Percentiles rank a stretch among this genome's conserved stretches.
Evolutionary conservation across 768 basidiomycete genomes (phyloP).

Genomic region (Serendipita indica): DNA sequence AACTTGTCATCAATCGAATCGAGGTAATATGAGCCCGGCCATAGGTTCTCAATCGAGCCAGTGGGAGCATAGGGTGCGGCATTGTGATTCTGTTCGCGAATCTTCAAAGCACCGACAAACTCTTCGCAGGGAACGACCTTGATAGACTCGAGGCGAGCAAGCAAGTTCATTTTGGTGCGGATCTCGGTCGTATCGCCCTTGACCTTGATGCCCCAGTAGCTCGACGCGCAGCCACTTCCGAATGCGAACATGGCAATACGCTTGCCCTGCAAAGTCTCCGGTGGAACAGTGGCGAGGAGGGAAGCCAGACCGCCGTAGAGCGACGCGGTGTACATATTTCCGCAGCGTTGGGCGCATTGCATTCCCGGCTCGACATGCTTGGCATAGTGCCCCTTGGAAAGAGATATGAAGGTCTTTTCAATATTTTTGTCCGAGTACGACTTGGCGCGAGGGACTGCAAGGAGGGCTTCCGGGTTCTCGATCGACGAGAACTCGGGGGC

Average conservation of each 20-base stretch:
- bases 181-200: conserved; percentile 81
- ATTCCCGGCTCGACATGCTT: conserved; percentile 67
- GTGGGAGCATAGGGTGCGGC: conserved; percentile 68
- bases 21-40: conserved; percentile 90
- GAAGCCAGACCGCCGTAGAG: conserved; percentile 90
- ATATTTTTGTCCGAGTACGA: conserved; percentile 87
- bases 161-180: conserved; percentile 63
- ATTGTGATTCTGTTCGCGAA: conserved; percentile 95
- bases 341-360: conserved; percentile 77
- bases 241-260: conserved; percentile 92
- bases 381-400: conserved; percentile 61
- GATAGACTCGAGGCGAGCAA: conserved; percentile 65
- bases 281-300: conserved; percentile 58
- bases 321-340: conserved; percentile 98
- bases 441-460: conserved; percentile 48
- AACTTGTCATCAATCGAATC: conserved; percentile 79
- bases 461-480: conserved; percentile 46
- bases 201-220: conserved; percentile 78
- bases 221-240: conserved; percentile 87
- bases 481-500: conserved; percentile 54
- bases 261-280: conserved; percentile 59
- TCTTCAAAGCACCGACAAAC: conserved; percentile 69
- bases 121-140: conserved; percentile 85
- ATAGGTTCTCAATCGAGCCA: conserved; percentile 82
- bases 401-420: conserved; percentile 84